These are phyloP conservation scores for Didymella sp. DNA, from an alignment of 2,329 filamentous ascomycete species.

Conservation along the genomic window DNA sequence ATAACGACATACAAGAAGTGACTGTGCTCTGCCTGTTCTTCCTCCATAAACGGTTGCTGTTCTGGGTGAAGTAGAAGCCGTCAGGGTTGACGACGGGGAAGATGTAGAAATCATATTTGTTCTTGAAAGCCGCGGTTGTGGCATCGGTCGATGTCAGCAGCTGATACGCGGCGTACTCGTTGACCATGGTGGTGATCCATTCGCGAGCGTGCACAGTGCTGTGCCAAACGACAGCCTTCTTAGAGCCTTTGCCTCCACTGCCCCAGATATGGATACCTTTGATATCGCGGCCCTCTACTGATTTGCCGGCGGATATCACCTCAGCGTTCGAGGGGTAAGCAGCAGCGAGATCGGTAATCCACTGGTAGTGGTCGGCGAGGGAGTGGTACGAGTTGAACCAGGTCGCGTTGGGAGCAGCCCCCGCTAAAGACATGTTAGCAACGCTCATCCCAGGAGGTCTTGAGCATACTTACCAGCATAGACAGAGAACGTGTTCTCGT, in stretches of 20 bases:
- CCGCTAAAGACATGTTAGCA: slow-evolving; percentile 24
- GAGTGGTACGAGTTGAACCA: slow-evolving; percentile 50
- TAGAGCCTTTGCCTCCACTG: slow-evolving; percentile 46
- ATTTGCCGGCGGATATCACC: slow-evolving; percentile 46
- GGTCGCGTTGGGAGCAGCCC: slow-evolving; percentile 37
- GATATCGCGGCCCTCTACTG: slow-evolving; percentile 47
- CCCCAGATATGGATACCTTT: slow-evolving; percentile 51
- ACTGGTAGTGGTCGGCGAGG: slow-evolving; percentile 46
- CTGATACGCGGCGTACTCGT: slow-evolving; percentile 48
- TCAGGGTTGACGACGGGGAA: slow-evolving; percentile 51
- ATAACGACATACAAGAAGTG: no score
- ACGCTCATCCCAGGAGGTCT: neutral
- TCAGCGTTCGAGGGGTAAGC: slow-evolving; percentile 47
- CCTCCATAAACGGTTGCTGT: slow-evolving; percentile 49
- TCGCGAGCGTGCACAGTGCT: slow-evolving; percentile 50
- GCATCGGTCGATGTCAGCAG: slow-evolving; percentile 44
- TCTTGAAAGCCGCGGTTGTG: slow-evolving; percentile 53
- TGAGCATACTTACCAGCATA: slow-evolving; percentile 45
- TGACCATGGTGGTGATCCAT: slow-evolving; percentile 48
- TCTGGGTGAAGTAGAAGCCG: slow-evolving; percentile 49
- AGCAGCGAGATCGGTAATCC: slow-evolving; percentile 45
- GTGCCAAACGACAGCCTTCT: slow-evolving; percentile 49
- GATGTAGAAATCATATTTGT: slow-evolving; percentile 72
- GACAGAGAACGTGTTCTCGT: slow-evolving; percentile 38
- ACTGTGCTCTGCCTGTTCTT: slow-evolving; percentile 47